Conservation (phyloP, 2,329 filamentous ascomycete species). For the Fusarium vanettenii region DNA sequence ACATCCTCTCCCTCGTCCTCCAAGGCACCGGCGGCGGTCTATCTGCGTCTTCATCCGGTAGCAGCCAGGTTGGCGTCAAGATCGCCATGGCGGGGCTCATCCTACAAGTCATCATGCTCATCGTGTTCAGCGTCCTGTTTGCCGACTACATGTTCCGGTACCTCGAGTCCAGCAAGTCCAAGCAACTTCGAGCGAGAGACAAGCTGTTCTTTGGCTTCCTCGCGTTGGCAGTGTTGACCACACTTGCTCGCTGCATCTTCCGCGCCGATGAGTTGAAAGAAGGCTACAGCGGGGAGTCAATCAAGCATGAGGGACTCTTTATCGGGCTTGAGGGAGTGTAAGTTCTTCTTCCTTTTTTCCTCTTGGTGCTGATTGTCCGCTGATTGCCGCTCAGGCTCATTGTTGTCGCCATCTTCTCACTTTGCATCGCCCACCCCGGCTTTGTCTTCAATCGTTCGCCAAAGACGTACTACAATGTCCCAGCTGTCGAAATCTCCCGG, state of each 20-base stretch:
- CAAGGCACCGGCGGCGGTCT: conserved; percentile 64
- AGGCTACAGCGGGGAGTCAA: conserved; percentile 63
- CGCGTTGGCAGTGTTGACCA: conserved; percentile 60
- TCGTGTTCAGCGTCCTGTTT: conserved; percentile 56
- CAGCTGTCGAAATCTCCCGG: not conserved
- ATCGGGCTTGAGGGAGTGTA: conserved; percentile 56
- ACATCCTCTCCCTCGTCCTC: conserved; percentile 61
- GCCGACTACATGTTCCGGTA: conserved; percentile 53
- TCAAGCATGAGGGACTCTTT: conserved; percentile 56
- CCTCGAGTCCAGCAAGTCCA: not conserved
- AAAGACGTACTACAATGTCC: conserved; percentile 9
- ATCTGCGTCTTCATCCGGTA: conserved; percentile 47
- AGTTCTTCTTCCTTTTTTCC: not conserved
- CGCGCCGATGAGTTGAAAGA: conserved; percentile 67
- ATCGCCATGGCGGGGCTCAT: conserved; percentile 62
- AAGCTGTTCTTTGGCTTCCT: conserved; percentile 53
- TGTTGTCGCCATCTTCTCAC: conserved; percentile 18
- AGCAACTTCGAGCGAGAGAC: not conserved
- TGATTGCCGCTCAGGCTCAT: conserved; percentile 17
- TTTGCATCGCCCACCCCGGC: conserved; percentile 15
- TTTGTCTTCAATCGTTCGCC: conserved; percentile 1
- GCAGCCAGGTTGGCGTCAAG: conserved; percentile 57
- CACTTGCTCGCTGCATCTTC: conserved; percentile 67
- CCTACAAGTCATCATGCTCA: conserved; percentile 61
- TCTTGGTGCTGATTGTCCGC: not conserved